Percentiles rank a stretch among this genome's conserved stretches.
phyloP scores from a whole-genome alignment of 768 basidiomycete species.

The Neoboletus magnificus region DNA sequence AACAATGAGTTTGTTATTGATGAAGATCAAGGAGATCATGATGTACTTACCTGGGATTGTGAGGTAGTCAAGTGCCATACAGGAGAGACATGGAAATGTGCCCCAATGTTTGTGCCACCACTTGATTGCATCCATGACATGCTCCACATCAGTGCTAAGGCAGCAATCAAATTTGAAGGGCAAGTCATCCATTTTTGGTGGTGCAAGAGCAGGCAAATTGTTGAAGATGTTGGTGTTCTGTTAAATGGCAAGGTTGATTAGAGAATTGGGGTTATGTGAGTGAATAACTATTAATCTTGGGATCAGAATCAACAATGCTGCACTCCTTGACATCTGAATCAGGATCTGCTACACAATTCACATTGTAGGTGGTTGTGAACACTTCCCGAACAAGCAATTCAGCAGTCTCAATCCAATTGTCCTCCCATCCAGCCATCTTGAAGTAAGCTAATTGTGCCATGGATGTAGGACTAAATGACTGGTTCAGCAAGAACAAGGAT shows the following conservation, averaged over 20 bases:
- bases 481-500: neutral
- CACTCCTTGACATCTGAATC: neutral
- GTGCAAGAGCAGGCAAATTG: neutral
- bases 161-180: neutral
- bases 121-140: neutral
- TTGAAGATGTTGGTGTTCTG: neutral
- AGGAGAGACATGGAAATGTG: no score
- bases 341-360: no score
- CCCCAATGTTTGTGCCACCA: neutral
- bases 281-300: no score
- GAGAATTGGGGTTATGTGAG: neutral
- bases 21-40: no score
- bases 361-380: no score
- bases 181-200: neutral
- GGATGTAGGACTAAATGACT: neutral
- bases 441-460: neutral
- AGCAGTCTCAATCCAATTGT: neutral
- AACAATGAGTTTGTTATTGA: no score
- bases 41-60: no score
- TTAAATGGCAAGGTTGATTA: neutral
- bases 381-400: neutral
- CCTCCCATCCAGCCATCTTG: neutral
- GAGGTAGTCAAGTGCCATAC: no score
- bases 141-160: neutral
- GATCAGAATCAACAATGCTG: neutral